Percentiles rank a stretch among this genome's conserved stretches.
These are phyloP conservation scores for Sarocladium brachiariae DNA, from an alignment of 2,329 filamentous ascomycete species.

Conservation along the genomic window DNA sequence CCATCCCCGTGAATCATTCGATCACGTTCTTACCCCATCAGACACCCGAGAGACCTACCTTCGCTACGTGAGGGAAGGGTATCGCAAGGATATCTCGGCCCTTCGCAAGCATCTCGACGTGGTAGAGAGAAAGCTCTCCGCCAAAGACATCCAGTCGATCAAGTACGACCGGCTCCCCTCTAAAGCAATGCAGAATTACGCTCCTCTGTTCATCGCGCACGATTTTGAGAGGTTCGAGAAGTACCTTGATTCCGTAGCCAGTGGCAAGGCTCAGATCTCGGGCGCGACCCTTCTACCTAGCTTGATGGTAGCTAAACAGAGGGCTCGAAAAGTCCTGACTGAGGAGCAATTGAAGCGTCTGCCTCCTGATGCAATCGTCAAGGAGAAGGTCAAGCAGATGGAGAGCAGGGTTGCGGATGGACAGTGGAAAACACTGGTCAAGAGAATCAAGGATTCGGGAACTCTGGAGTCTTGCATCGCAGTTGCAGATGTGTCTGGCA, in stretches of 20 bases:
- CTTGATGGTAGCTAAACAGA: constrained; percentile 30
- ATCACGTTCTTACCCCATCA: constrained; percentile 24
- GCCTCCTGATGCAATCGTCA: constrained; percentile 16
- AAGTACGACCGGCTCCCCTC: constrained; percentile 51
- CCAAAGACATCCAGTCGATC: constrained; percentile 40
- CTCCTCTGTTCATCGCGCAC: constrained; percentile 39
- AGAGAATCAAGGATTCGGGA: constrained; percentile 49
- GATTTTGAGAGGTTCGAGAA: constrained; percentile 41
- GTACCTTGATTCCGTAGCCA: constrained; percentile 42
- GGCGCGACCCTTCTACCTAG: constrained; percentile 49
- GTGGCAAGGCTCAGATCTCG: constrained; percentile 43
- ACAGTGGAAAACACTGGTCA: constrained; percentile 52
- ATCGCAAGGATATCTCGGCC: constrained; percentile 43
- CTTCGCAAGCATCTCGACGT: constrained; percentile 46
- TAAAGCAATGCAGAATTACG: constrained; percentile 49
- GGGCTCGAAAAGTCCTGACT: not conserved
- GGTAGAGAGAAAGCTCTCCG: constrained; percentile 45
- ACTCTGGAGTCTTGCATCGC: constrained; percentile 46
- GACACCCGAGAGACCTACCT: constrained; percentile 44
- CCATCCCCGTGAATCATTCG: constrained; percentile 28
- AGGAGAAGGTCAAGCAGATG: constrained; percentile 24
- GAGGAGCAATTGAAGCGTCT: constrained; percentile 7
- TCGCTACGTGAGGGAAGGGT: constrained; percentile 44
- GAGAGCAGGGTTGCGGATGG: constrained; percentile 33
- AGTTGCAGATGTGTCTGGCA: constrained; percentile 51